phyloP scores from a whole-genome alignment of 2,329 filamentous ascomycete species.

The Penicillium brasilianum region DNA sequence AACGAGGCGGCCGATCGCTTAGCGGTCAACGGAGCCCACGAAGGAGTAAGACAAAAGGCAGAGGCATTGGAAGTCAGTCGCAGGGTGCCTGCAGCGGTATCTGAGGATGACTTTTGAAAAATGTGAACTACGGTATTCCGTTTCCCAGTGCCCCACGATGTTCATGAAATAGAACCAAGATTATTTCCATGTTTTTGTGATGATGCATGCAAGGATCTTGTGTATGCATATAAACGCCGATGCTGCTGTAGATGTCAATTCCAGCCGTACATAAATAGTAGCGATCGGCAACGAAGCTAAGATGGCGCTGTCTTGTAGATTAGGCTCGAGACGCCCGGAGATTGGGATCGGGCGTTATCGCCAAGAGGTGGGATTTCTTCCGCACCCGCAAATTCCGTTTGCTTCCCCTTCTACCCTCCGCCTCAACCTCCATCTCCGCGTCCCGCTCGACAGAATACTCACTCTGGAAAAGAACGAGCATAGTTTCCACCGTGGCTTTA shows the following conservation, averaged over 20 bases:
- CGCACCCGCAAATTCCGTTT: background rate
- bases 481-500: conserved; percentile 4
- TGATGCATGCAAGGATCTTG: background rate
- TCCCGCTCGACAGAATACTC: background rate
- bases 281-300: too few relatives aligned
- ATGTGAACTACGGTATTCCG: background rate
- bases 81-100: conserved; percentile 34
- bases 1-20: conserved; percentile 82
- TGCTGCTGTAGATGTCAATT: too few relatives aligned
- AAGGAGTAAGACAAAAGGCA: conserved; percentile 38
- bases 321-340: background rate
- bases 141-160: conserved; percentile 1
- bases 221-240: background rate
- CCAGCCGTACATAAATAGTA: too few relatives aligned
- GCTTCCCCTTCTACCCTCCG: background rate
- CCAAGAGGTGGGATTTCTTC: conserved; percentile 3
- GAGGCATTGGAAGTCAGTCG: conserved; percentile 31
- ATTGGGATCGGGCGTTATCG: background rate
- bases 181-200: background rate
- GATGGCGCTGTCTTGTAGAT: too few relatives aligned
- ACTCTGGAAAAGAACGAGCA: background rate
- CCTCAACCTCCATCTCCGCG: background rate
- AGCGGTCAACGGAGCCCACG: conserved; percentile 69
- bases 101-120: conserved; percentile 34
- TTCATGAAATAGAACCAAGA: conserved; percentile 2